Evolutionary conservation across 2,329 filamentous ascomycete species (phyloP), one percentile per base, ranked within the genome.

Genomic region (Mycosphaerella arachidis): DNA sequence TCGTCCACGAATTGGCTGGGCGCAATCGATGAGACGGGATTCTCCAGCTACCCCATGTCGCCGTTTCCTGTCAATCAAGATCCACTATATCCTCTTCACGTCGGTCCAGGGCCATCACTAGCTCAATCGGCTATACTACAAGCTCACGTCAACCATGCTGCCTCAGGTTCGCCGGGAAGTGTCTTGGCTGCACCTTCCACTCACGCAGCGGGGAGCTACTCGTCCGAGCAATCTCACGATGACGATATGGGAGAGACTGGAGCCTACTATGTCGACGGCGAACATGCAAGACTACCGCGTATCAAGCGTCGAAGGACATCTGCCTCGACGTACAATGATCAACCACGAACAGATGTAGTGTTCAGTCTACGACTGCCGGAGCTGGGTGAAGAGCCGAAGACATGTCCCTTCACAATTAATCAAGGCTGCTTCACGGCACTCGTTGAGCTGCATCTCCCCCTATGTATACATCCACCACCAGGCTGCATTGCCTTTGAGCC

Each of bases 231-330:
- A 4, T 57, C 52, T 24, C 56, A 59, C 5, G 59, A 51, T 8
- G 24, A 48, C 16, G 48, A 58, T n/a, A 50, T 55, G 4, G 30
- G 52, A 16, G 57, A 57, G 35, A 43, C 37, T 53, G 67, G 66
- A 20, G 56, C 64, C 13, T 68, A 62, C 57, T 70, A 70, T 48
- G 64, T 68, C 16, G 68, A 70, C 46, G 68, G 67, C 6, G 61
- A 68, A 46, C 63, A 63, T 30, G 65, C 66, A 16, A 59, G 68
- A 31, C 60, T 67, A 27, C 62, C 68, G 4, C 58, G 63, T 7
- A 56, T 56, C 12, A 68, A 65, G 37, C 61, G 64, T 16, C 58
- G 63, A 30, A 65, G 61, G 43, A 58, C 56, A 1, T 62, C 62
- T 16, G 50, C 52, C 12, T 18, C 57, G 48, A 16, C 13, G 48